Conservation (phyloP, 2,329 filamentous ascomycete genomes). For the Chaetomiaceae sp. region DNA sequence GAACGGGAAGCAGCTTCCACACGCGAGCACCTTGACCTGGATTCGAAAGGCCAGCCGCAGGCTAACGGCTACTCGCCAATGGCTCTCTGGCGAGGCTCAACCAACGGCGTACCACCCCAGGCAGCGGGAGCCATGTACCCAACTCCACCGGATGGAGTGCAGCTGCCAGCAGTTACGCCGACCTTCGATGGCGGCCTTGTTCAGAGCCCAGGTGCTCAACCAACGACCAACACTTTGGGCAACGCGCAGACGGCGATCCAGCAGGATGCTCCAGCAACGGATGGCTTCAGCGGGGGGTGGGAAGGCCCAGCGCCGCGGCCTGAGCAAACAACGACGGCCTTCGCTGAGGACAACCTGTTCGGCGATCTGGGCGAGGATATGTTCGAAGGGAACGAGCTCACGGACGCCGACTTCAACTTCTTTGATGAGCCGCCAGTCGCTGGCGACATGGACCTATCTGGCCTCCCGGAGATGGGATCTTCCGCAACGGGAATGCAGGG, state of each 20-base stretch:
- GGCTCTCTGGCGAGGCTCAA: conserved; percentile 44
- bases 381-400: conserved; percentile 70
- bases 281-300: conserved; percentile 38
- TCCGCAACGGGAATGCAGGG: conserved; percentile 19
- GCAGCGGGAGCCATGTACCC: conserved; percentile 58
- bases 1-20: conserved; percentile 43
- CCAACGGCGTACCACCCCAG: conserved; percentile 37
- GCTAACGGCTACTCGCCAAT: conserved; percentile 50
- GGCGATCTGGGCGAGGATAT: conserved; percentile 65
- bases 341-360: conserved; percentile 57
- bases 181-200: conserved; percentile 53
- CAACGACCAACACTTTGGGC: conserved; percentile 29
- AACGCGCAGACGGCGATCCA: conserved; percentile 37
- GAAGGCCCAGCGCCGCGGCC: conserved; percentile 42
- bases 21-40: conserved; percentile 40
- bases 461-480: conserved; percentile 29
- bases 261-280: conserved; percentile 26
- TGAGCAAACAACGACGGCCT: conserved; percentile 40
- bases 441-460: conserved; percentile 36
- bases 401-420: conserved; percentile 79
- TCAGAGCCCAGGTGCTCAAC: conserved; percentile 48
- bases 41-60: conserved; percentile 37
- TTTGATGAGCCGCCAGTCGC: conserved; percentile 61
- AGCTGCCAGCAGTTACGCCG: conserved; percentile 49
- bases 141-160: conserved; percentile 65